These are phyloP conservation scores for Kuraishia hungarica DNA, from an alignment of 805 yeast genomes.

Conservation along the genomic window DNA sequence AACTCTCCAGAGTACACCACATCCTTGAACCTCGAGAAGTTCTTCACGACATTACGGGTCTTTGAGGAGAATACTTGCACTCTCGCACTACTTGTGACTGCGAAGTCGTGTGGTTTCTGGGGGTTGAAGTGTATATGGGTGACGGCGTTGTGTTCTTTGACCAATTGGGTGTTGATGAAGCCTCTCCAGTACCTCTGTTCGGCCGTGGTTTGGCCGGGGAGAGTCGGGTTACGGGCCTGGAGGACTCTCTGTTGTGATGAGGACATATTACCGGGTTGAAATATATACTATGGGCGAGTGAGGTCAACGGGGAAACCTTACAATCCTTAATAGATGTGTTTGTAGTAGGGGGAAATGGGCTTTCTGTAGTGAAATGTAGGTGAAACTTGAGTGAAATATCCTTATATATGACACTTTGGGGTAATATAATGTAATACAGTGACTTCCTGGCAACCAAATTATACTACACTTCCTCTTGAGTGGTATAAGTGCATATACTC, in stretches of 20 bases:
- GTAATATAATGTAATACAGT: no score
- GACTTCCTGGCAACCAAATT: no score
- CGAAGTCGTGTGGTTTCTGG: constrained; percentile 79
- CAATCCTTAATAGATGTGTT: no score
- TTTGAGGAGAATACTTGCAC: constrained; percentile 91
- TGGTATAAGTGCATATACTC: no score
- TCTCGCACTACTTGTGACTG: constrained; percentile 84
- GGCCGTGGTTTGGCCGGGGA: constrained; percentile 81
- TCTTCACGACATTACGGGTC: constrained; percentile 84
- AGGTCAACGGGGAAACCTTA: no score
- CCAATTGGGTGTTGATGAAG: constrained; percentile 73
- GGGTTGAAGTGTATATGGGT: constrained; percentile 87
- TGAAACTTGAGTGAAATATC: no score
- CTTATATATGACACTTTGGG: no score
- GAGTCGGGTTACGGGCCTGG: constrained; percentile 60
- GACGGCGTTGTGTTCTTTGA: constrained; percentile 89
- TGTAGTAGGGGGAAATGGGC: no score
- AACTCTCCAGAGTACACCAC: constrained; percentile 89
- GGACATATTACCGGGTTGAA: constrained; percentile 45
- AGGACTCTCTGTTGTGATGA: constrained; percentile 57
- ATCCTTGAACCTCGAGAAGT: constrained; percentile 83
- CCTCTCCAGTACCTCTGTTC: constrained; percentile 94
- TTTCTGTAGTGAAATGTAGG: no score
- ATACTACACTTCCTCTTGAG: no score
- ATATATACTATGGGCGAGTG: no score